Base-by-base conservation (phyloP, 129 eudicot species). In the Flaveria trinervia region DNA sequence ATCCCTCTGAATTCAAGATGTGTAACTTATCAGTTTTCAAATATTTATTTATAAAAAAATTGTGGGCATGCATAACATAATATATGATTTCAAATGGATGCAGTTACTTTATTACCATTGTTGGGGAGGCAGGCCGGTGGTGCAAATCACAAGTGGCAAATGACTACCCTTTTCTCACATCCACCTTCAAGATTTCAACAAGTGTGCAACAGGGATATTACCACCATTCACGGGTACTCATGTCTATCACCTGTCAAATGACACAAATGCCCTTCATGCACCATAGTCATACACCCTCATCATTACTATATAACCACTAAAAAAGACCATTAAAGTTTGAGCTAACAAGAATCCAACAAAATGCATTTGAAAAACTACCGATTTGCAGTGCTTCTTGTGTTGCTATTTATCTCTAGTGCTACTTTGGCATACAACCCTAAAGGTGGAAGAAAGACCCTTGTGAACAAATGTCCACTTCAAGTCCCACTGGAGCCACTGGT, bases 401-500 rank as follows among this genome's bases (percentile, higher is more conserved):
- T 85, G 69, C 60, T 87, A 26, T 59, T 49, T 48, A 73, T 85
- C 51, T 46, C 79, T 13, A 44, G 4, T 41, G 56, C 23, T 65
- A 69, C 75, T 20, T 14, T 30, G 23, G 85, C 79, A 23, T 51
- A 49, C 41, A 72, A 77, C 36, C 59, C 77, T 71, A 86, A 70
- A 44, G 77, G 56, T 59, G 86, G 81, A 49, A 79, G 86, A 51
- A 79, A 79, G 76, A 77, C 75, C 65, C 68, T 70, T 64, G 67
- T 39, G 75, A 49, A 56, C 67, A 72, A 16, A 68, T 78, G 82
- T 28, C 66, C 14, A 57, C 41, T 73, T 48, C 81, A 28, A 55
- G 14, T 56, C 82, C 86, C 17, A 66, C 43, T 14, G 91, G 88
- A 30, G 83, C 75, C 13, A 72, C 77, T 25, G 96, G 9, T 86